Base-by-base conservation (phyloP, 1,139 yeast genomes). In the Saccharomycopsis hybrid region DNA sequence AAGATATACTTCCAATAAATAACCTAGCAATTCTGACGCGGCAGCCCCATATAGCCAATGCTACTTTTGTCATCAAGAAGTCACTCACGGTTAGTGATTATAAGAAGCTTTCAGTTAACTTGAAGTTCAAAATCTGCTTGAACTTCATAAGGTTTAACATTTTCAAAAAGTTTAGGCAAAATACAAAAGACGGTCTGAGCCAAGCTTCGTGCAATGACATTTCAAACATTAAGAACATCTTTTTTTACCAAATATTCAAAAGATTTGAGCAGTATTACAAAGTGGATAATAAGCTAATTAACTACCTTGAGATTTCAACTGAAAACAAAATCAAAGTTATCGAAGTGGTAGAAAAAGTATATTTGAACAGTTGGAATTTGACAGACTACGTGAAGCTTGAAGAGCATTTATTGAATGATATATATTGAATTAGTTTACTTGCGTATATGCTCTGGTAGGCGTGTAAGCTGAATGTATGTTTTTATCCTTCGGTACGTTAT, bases 51-150 rank as follows among this genome's bases (percentile, higher is more conserved):
- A 41, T 4, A 11, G 13, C 28, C 8, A 24, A 13, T 2, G 13
- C 28, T n/a, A 36, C 11, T 5, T 43, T 47, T 27, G 29, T 43
- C 7, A 13, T 44, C 5, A 43, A 48, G 33, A 48, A 44, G 29
- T 37, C 41, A 7, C 13, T 46, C 5, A 46, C 49, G 7, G 13
- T 40, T n/a, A 27, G 7, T 11, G 49, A 46, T 8, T 51, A 51
- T 36, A 13, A 35, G 11, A 5, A 33, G 8, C 29, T 51, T 8
- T 46, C 49, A 4, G 25, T 41, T 13, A 40, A 46, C 41, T 31
- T 49, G 32, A 49, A 49, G 32, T 50, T 52, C 45, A 47, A 50
- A 25, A 46, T 52, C n/a, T 50, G 55, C 25, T 45, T 52, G 28
- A 52, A 52, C 35, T 47, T 44, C 18, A 45, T 50, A 4, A 13